A percentile compares a stretch with the other conserved stretches of the same genome.
Evolutionary conservation across 805 yeast species (phyloP).

Genomic region (Kregervanrija fluxuum): DNA sequence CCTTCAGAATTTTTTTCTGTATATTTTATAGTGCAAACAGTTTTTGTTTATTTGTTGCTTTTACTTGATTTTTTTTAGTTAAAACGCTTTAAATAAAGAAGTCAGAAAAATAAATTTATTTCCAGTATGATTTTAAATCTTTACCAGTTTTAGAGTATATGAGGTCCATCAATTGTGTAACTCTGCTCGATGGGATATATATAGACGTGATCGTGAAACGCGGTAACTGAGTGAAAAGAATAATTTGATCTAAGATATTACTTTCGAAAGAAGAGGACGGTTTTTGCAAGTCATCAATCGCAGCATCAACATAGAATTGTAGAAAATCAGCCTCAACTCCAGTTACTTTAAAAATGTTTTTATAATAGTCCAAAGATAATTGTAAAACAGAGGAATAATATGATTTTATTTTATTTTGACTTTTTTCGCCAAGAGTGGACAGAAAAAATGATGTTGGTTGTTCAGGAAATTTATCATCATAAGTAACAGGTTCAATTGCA

Average conservation of each 20-base stretch:
- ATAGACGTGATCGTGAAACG: constrained; percentile 31
- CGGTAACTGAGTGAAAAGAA: constrained; percentile 27
- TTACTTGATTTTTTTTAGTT: too few species aligned
- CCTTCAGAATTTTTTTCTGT: too few species aligned
- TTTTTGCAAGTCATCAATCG: constrained; percentile 16
- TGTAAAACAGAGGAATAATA: constrained; percentile 33
- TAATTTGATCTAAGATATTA: constrained; percentile 19
- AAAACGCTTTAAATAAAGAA: neutral
- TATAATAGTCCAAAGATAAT: constrained; percentile 21
- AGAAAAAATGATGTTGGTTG: constrained; percentile 41
- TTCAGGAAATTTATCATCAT: constrained; percentile 32
- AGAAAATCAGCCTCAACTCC: constrained; percentile 46
- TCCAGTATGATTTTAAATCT: constrained; percentile 8
- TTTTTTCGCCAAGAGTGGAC: constrained; percentile 28
- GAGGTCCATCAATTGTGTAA: neutral
- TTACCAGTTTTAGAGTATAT: constrained; percentile 1
- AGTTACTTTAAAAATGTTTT: constrained; percentile 29
- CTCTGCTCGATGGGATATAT: constrained; percentile 23
- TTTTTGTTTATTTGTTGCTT: too few species aligned
- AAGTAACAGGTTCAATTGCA: neutral
- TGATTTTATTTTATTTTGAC: constrained; percentile 12
- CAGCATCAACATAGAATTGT: constrained; percentile 40
- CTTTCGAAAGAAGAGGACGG: constrained; percentile 7
- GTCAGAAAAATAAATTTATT: neutral
- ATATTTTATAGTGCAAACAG: too few species aligned